A percentile compares a stretch with the other conserved stretches of the same genome.
phyloP scores from a whole-genome alignment of 192 early-diverging fungal species.

The Backusella liffmaniae region DNA sequence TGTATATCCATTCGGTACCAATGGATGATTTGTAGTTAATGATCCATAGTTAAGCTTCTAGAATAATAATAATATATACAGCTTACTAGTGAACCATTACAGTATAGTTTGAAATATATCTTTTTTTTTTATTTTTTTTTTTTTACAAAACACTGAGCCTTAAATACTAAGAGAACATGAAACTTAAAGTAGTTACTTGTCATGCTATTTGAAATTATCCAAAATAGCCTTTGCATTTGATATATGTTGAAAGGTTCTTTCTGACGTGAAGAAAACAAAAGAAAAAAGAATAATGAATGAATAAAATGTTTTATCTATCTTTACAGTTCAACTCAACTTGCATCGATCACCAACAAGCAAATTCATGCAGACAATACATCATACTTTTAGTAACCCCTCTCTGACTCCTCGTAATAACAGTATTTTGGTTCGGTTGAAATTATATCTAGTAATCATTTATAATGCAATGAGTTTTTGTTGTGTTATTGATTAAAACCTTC shows the following conservation, averaged over 20 bases:
- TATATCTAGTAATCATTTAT: neutral
- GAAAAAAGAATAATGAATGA: neutral
- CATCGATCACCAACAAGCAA: neutral
- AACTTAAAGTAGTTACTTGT: too few species aligned
- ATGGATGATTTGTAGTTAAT: neutral
- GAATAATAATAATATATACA: neutral
- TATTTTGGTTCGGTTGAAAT: neutral
- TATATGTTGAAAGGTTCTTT: neutral
- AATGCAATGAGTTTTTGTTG: neutral
- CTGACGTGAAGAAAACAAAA: neutral
- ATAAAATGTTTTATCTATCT: neutral
- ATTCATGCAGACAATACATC: neutral
- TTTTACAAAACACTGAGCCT: neutral
- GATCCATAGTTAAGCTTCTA: too few species aligned
- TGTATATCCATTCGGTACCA: neutral
- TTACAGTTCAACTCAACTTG: neutral
- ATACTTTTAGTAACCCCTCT: too few species aligned
- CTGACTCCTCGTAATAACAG: neutral
- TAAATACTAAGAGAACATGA: neutral
- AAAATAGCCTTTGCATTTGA: too few species aligned
- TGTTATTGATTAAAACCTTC: neutral
- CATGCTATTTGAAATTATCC: too few species aligned
- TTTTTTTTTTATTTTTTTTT: neutral
- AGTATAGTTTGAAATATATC: conserved; percentile 4
- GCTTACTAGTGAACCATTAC: neutral